A percentile compares a stretch with the other conserved stretches of the same genome.
phyloP scores from a whole-genome alignment of 2,329 filamentous ascomycete genomes.

The Pyricularia sp. region DNA sequence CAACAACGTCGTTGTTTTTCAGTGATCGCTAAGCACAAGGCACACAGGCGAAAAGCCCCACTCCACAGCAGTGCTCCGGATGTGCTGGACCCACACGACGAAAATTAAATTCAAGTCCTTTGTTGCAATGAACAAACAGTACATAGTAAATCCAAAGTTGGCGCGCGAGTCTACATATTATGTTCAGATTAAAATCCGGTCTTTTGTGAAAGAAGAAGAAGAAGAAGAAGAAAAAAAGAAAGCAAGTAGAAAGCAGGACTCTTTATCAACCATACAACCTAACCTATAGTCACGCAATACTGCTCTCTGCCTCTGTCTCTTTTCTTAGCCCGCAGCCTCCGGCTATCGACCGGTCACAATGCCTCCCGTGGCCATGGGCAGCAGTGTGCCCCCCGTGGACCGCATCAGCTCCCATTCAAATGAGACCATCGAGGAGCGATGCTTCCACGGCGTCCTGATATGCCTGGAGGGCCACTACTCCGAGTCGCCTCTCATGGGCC shows the following conservation, averaged over 20 bases:
- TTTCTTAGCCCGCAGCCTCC: not conserved
- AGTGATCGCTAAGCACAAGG: not conserved
- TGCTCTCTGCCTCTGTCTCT: not conserved
- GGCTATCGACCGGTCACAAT: conserved; percentile 6
- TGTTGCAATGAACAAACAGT: not conserved
- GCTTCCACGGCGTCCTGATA: conserved; percentile 46
- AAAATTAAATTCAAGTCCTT: not conserved
- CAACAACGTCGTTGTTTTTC: not conserved
- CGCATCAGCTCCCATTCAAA: conserved; percentile 11
- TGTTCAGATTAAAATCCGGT: not conserved
- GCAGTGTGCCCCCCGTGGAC: conserved; percentile 10
- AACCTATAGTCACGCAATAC: not conserved
- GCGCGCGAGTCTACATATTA: not conserved
- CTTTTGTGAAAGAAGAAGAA: not conserved
- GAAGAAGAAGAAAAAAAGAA: not conserved
- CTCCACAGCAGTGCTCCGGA: not conserved
- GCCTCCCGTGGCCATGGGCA: conserved; percentile 10
- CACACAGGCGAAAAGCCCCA: not conserved
- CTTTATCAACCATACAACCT: not conserved
- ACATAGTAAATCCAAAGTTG: not conserved
- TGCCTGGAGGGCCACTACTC: conserved; percentile 50
- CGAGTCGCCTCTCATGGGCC: conserved; percentile 42
- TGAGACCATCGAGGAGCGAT: conserved; percentile 50
- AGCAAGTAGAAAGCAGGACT: not conserved
- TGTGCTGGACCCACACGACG: not conserved